These are phyloP conservation scores for Albugo candida DNA, from an alignment of 352 stramenopile genomes.

Conservation along the genomic window DNA sequence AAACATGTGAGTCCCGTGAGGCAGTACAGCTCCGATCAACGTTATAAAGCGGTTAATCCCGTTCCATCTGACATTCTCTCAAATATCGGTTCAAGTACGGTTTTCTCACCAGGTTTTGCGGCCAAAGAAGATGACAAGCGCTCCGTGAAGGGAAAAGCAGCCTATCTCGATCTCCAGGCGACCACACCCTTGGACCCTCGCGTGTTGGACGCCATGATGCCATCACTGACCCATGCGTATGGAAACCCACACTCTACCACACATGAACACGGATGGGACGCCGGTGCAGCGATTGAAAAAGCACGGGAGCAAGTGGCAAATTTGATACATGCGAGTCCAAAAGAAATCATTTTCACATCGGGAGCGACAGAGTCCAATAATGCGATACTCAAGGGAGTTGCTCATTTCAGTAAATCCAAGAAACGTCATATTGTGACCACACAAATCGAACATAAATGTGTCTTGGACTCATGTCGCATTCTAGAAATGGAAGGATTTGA, in stretches of 20 bases:
- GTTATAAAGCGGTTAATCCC: conserved; percentile 61
- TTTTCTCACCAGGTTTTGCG: conserved; percentile 73
- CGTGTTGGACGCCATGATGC: conserved; percentile 97
- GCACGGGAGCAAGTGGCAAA: conserved; percentile 70
- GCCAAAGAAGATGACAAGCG: conserved; percentile 25
- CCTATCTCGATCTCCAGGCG: conserved; percentile 93
- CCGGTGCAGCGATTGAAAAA: conserved; percentile 90
- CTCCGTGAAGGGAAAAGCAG: conserved; percentile 57
- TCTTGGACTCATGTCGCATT: conserved; percentile 94
- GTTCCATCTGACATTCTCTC: conserved; percentile 76
- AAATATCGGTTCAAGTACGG: conserved; percentile 40
- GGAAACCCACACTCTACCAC: conserved; percentile 99
- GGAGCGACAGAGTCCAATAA: conserved; percentile 99
- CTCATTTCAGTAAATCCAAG: conserved; percentile 87
- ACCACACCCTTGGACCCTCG: conserved; percentile 96
- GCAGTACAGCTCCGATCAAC: conserved; percentile 24
- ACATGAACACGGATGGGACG: conserved; percentile 97
- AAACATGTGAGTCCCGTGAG: too few relatives aligned
- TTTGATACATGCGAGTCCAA: conserved; percentile 89
- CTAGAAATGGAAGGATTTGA: conserved; percentile 96
- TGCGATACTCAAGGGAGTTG: conserved; percentile 93
- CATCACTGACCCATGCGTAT: conserved; percentile 90
- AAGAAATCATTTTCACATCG: conserved; percentile 99
- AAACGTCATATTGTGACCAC: conserved; percentile 99
- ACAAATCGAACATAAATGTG: conserved; percentile 94